A percentile compares a stretch with the other conserved stretches of the same genome.
Evolutionary conservation across 257 asterid species (phyloP).

Genomic region (Solanum chaucha): DNA sequence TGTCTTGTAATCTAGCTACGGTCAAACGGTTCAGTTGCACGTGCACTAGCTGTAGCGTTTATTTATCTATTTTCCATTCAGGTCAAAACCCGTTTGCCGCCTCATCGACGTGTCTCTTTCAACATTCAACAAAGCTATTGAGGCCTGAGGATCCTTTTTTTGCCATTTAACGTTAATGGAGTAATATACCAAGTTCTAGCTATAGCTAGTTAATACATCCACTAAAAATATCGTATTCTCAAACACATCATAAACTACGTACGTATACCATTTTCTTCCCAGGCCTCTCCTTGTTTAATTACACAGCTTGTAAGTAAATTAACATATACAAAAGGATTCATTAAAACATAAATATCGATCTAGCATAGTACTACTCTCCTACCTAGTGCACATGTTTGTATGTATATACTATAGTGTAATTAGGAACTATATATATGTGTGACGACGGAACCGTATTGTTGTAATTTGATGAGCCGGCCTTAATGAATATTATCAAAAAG

Average conservation of each 20-base stretch:
- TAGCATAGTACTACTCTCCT: neutral
- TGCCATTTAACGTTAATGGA: no score
- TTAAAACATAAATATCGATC: neutral
- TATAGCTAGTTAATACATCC: no score
- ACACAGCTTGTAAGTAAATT: neutral
- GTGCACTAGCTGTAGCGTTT: no score
- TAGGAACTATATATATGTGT: neutral
- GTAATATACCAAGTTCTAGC: neutral
- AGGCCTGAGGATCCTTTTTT: no score
- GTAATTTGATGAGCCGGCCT: neutral
- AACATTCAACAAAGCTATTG: no score
- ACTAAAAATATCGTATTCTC: neutral
- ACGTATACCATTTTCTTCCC: neutral
- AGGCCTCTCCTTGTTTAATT: neutral
- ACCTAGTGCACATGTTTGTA: neutral
- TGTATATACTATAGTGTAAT: neutral
- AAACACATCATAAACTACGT: no score
- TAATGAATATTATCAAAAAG: slow-evolving; percentile 23
- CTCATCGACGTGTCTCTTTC: neutral
- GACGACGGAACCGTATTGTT: neutral
- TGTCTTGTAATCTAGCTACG: no score
- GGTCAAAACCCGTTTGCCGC: neutral
- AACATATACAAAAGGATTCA: neutral
- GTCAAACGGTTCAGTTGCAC: no score
- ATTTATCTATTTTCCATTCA: neutral